phyloP scores from a whole-genome alignment of 2,329 filamentous ascomycete genomes.

The Cladophialophora chaetospira region DNA sequence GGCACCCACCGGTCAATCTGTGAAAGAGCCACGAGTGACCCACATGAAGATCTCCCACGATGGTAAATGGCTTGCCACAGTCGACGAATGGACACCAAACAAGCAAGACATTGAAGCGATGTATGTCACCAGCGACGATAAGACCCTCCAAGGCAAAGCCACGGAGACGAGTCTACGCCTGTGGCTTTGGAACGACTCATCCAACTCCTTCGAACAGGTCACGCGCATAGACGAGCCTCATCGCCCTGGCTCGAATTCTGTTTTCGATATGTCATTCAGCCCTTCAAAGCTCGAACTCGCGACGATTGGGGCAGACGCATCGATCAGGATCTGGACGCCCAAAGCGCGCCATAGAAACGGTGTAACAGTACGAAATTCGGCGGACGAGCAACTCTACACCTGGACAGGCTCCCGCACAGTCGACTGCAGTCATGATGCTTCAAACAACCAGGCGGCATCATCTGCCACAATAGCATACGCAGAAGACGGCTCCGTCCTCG shows the following conservation, averaged over 20 bases:
- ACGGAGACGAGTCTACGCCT: slow-evolving; percentile 83
- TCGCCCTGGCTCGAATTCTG: slow-evolving; percentile 55
- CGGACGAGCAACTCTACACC: slow-evolving; percentile 63
- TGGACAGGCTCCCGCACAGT: slow-evolving; percentile 70
- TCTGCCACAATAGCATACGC: slow-evolving; percentile 74
- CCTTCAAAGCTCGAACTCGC: slow-evolving; percentile 73
- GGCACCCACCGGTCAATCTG: slow-evolving; percentile 68
- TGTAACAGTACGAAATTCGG: slow-evolving; percentile 45
- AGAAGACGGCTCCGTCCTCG: slow-evolving; percentile 80
- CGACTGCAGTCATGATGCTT: slow-evolving; percentile 41
- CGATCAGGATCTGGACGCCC: slow-evolving; percentile 79
- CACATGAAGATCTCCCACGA: slow-evolving; percentile 75
- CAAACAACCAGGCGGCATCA: not conserved
- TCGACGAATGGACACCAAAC: slow-evolving; percentile 87
- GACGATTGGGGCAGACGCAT: slow-evolving; percentile 78
- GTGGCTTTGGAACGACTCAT: slow-evolving; percentile 67
- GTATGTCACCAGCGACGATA: slow-evolving; percentile 34
- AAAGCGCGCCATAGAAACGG: slow-evolving; percentile 70
- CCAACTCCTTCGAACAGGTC: slow-evolving; percentile 68
- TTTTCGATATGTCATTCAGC: slow-evolving; percentile 74
- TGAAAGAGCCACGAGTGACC: slow-evolving; percentile 76
- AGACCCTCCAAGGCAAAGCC: slow-evolving; percentile 10
- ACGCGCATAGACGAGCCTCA: slow-evolving; percentile 86
- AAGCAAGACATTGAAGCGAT: slow-evolving; percentile 66
- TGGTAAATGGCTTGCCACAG: slow-evolving; percentile 85